These are phyloP conservation scores for Verticillium tricorpus DNA, from an alignment of 2,329 filamentous ascomycete genomes.

Conservation along the genomic window DNA sequence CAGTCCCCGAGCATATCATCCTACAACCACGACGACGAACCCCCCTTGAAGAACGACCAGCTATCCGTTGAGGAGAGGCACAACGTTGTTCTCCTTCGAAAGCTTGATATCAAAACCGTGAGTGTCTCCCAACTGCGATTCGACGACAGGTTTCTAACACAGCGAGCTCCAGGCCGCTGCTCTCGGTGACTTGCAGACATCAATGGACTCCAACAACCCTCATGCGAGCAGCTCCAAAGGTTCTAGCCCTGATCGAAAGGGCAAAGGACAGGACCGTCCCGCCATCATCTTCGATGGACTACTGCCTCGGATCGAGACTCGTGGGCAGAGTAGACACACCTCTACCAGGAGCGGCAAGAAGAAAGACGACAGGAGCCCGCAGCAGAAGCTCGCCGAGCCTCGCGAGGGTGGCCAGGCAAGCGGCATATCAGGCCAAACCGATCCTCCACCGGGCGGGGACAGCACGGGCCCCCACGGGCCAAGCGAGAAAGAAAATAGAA, in stretches of 20 bases:
- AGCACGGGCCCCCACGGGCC: neutral
- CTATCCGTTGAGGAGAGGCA: neutral
- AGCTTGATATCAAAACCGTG: neutral
- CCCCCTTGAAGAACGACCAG: neutral
- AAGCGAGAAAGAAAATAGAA: neutral
- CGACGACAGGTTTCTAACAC: neutral
- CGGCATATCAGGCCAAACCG: neutral
- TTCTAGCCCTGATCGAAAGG: conserved; percentile 9
- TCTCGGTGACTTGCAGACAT: neutral
- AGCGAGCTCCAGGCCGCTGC: neutral
- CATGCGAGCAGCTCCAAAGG: conserved; percentile 12
- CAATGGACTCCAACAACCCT: conserved; percentile 7
- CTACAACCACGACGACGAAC: neutral
- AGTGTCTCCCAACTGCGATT: neutral
- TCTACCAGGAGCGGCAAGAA: conserved; percentile 11
- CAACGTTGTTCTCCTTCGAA: neutral
- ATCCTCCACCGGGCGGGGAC: neutral
- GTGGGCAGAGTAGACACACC: conserved; percentile 15
- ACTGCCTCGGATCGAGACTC: conserved; percentile 17
- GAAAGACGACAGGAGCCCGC: neutral
- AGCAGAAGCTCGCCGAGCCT: neutral
- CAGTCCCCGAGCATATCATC: neutral
- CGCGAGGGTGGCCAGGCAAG: neutral
- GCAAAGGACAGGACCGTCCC: conserved; percentile 5
- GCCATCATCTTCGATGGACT: conserved; percentile 15